Conservation (phyloP, 164 flowering plant genomes). For the Umbellularia californica region DNA sequence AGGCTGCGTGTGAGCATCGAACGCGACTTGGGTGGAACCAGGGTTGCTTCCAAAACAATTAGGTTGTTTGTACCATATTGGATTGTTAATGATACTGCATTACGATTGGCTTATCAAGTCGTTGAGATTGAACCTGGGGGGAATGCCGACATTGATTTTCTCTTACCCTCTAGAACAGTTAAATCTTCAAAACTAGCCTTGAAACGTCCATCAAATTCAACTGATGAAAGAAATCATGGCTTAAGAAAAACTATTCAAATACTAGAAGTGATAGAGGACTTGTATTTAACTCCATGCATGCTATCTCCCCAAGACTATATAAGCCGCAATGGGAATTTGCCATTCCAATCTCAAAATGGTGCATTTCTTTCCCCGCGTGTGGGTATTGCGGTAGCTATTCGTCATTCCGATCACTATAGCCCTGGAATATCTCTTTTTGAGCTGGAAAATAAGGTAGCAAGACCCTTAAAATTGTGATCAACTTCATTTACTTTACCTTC, state of each 20-base stretch:
- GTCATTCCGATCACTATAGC: slow-evolving; percentile 61
- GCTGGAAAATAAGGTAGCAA: slow-evolving; percentile 86
- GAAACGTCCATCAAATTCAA: slow-evolving; percentile 36
- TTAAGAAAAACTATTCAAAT: slow-evolving; percentile 65
- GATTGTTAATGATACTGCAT: slow-evolving; percentile 72
- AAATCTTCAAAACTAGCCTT: slow-evolving; percentile 59
- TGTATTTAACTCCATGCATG: slow-evolving; percentile 70
- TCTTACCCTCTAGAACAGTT: slow-evolving; percentile 42
- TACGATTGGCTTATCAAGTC: slow-evolving; percentile 62
- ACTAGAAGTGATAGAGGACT: slow-evolving; percentile 78
- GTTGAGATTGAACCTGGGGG: slow-evolving; percentile 82
- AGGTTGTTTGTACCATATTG: slow-evolving; percentile 94
- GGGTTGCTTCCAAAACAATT: slow-evolving; percentile 74
- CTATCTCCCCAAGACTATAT: slow-evolving; percentile 87
- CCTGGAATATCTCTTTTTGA: slow-evolving; percentile 90
- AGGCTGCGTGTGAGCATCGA: slow-evolving; percentile 90
- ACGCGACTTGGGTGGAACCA: slow-evolving; percentile 77
- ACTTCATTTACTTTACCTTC: no score
- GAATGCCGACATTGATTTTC: slow-evolving; percentile 46
- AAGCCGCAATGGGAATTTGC: slow-evolving; percentile 49
- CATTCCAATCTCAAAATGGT: slow-evolving; percentile 68
- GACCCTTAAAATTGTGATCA: no score
- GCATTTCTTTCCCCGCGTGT: slow-evolving; percentile 66
- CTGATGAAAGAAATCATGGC: slow-evolving; percentile 36
- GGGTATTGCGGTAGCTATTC: slow-evolving; percentile 80